A percentile compares a stretch with the other conserved stretches of the same genome.
Evolutionary conservation across 768 basidiomycete species (phyloP).

Genomic region (Auricularia sp.): DNA sequence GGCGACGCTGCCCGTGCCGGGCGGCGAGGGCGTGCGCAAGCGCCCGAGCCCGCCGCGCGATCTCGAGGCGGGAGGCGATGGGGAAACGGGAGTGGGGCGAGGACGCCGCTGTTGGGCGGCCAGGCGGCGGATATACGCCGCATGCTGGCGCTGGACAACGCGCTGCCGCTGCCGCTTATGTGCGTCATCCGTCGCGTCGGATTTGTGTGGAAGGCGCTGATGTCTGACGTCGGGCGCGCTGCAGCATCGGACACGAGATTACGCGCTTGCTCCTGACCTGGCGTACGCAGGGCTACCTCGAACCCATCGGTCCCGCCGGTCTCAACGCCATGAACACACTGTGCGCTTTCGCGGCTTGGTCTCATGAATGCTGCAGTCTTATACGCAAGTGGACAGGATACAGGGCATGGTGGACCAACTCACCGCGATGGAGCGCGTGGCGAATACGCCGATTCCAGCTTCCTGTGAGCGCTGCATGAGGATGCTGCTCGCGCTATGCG

Average conservation of each 20-base stretch:
- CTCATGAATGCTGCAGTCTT: background rate
- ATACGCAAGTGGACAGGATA: conserved; percentile 34
- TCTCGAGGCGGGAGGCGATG: conserved; percentile 41
- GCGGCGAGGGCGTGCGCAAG: background rate
- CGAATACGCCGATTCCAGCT: conserved; percentile 74
- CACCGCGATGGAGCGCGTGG: conserved; percentile 81
- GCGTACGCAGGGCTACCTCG: conserved; percentile 71
- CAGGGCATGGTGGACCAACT: conserved; percentile 80
- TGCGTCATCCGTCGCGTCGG: conserved; percentile 21
- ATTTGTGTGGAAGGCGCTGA: too few species aligned
- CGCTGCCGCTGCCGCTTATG: conserved; percentile 77
- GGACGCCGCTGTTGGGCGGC: conserved; percentile 54
- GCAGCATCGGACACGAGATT: conserved; percentile 76
- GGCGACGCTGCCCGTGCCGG: background rate
- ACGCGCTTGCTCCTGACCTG: conserved; percentile 59
- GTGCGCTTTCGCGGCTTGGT: conserved; percentile 26
- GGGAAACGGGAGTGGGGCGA: conserved; percentile 25
- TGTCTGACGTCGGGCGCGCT: conserved; percentile 2
- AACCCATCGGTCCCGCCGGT: conserved; percentile 84
- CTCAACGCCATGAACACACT: conserved; percentile 66
- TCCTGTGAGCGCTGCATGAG: conserved; percentile 42
- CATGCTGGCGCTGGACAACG: conserved; percentile 47
- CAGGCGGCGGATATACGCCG: conserved; percentile 54
- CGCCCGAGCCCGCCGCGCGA: conserved; percentile 18
- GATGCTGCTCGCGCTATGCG: background rate